Evolutionary conservation across 2,329 filamentous ascomycete species (phyloP).

Genomic region (Didymella pinodella): DNA sequence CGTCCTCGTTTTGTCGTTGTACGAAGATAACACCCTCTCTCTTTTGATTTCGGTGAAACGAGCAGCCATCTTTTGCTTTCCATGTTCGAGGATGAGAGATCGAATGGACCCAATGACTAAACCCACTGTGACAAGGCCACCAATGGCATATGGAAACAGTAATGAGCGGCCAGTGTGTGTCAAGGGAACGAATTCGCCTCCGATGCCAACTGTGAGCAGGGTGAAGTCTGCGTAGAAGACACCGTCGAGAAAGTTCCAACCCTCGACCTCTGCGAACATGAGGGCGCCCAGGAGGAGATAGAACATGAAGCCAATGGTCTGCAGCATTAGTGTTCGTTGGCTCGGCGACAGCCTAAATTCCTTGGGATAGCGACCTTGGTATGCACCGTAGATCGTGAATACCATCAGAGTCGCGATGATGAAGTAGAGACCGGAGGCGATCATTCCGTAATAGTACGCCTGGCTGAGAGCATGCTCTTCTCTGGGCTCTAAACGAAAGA

Average conservation of each 20-base stretch:
- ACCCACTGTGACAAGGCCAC: conserved; percentile 63
- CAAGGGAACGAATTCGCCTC: conserved; percentile 58
- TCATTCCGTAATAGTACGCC: conserved; percentile 67
- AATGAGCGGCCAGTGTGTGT: conserved; percentile 61
- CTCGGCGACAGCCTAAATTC: conserved; percentile 64
- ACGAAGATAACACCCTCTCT: conserved; percentile 51
- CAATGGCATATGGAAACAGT: conserved; percentile 63
- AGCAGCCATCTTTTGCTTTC: conserved; percentile 60
- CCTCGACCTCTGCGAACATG: conserved; percentile 59
- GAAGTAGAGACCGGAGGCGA: conserved; percentile 65
- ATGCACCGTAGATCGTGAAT: conserved; percentile 64
- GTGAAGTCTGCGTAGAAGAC: conserved; percentile 66
- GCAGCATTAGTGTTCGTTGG: conserved; percentile 64
- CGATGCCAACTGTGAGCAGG: conserved; percentile 63
- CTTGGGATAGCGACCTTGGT: conserved; percentile 61
- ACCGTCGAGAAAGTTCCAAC: conserved; percentile 62
- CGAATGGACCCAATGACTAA: conserved; percentile 63
- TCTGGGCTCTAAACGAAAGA: conserved; percentile 55
- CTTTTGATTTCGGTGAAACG: conserved; percentile 60
- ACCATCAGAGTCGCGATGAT: conserved; percentile 63
- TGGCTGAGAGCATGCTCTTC: conserved; percentile 60
- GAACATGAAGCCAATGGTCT: conserved; percentile 59
- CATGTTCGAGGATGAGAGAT: conserved; percentile 59
- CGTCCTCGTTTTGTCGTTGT: conserved; percentile 51
- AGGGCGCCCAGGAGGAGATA: conserved; percentile 59